Conservation (phyloP, 805 yeast species). For the Saccharomyces jurei region DNA sequence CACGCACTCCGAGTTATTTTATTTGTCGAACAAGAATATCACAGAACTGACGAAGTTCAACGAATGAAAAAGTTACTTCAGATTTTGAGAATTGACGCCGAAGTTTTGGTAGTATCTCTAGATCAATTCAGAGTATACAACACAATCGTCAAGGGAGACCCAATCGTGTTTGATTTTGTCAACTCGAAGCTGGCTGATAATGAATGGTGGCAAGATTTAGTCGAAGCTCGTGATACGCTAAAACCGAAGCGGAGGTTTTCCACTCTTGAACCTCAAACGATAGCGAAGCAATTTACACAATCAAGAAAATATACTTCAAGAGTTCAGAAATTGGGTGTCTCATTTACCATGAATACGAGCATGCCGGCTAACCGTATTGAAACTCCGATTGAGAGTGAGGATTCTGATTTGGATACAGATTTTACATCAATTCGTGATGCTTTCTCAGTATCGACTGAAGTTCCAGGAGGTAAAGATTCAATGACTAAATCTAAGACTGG, state of each 20-base stretch:
- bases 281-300: conserved; percentile 14
- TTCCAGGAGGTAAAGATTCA: conserved; percentile 5
- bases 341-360: conserved; percentile 68
- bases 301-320: conserved; percentile 43
- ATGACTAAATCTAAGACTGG: neutral
- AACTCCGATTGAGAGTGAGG: conserved; percentile 24
- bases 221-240: conserved; percentile 43
- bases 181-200: conserved; percentile 47
- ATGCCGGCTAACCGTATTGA: conserved; percentile 32
- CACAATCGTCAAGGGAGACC: conserved; percentile 64
- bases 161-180: conserved; percentile 38
- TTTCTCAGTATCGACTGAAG: conserved; percentile 8
- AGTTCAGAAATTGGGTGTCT: conserved; percentile 68
- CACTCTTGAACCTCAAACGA: conserved; percentile 21
- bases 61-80: conserved; percentile 58
- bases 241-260: conserved; percentile 26
- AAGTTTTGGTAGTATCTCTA: conserved; percentile 65
- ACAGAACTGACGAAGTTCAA: conserved; percentile 58
- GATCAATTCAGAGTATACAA: conserved; percentile 55
- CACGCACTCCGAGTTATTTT: conserved; percentile 75
- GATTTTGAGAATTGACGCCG: conserved; percentile 78
- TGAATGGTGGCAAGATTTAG: conserved; percentile 79
- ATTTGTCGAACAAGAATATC: conserved; percentile 72
- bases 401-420: conserved; percentile 28
- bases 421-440: conserved; percentile 9